Evolutionary conservation across 306 rosid genomes (phyloP), one percentile per base, ranked within the genome.

Genomic region (Vigna nakashimae): DNA sequence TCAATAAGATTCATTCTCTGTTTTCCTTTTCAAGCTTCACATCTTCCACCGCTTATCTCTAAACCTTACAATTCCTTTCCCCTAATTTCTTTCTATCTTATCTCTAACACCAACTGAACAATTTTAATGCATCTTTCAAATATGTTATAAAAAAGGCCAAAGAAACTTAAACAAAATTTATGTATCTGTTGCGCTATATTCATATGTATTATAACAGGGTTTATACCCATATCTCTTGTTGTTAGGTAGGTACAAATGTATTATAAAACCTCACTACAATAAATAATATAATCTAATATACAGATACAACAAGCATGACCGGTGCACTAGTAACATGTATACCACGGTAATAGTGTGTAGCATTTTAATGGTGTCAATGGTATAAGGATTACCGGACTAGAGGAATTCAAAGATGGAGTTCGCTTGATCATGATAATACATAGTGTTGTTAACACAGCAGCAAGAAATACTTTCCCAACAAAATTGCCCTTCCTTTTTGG

Each of bases 401-500:
- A 83, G 66, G 93, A 64, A 79, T 55, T 90, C 81, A 94, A 82
- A 24, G 85, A 71, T 75, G 96, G 94, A 82, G 98, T 87, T 73
- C 79, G 92, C 88, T 89, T 94, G 86, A 94, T 86, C 95, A 92
- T 83, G 67, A 94, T 48, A 55, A 94, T 89, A 77, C 96, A 92
- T 88, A 94, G 16, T 60, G 95, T 86, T 0, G 95, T 90, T 51
- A 94, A 83, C 26, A 75, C 53, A 66, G 93, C 98, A 83, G 92
- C 95, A 89, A 92, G 87, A 74, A 94, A 65, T 77, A 94, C 82
- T 83, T 92, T 94, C 82, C 97, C 98, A 43, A 94, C 86, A 82
- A 86, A 87, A 83, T 79, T 89, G 73, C 85, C 84, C 90, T 88
- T 92, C 92, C 85, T 87, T 84, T 92, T 94, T 5, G 93, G 86